Conservation (phyloP, 2,329 filamentous ascomycete species). For the Trichoderma pleuroti region DNA sequence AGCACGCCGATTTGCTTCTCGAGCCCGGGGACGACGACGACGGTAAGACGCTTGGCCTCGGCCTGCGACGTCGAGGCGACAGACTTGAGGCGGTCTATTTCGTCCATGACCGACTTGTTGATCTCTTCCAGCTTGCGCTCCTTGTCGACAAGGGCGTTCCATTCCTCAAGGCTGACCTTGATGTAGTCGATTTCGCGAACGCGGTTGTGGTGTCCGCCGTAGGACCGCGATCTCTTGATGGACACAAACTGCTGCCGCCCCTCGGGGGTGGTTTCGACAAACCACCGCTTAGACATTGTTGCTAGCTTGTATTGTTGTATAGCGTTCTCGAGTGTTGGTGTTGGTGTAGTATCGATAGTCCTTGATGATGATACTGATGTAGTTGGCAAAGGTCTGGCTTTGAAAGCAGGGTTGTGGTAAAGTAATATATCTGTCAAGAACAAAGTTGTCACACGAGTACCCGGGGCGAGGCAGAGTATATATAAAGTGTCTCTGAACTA, state of each 20-base stretch:
- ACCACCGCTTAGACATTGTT: conserved; percentile 37
- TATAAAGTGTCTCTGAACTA: conserved; percentile 13
- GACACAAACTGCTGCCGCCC: conserved; percentile 38
- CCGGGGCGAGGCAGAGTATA: neutral
- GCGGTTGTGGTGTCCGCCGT: conserved; percentile 32
- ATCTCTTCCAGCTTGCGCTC: conserved; percentile 36
- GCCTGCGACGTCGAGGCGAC: conserved; percentile 35
- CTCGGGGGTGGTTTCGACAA: conserved; percentile 34
- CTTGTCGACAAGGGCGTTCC: conserved; percentile 36
- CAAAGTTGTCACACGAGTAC: neutral
- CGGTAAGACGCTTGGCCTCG: conserved; percentile 34
- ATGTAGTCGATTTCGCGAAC: conserved; percentile 35
- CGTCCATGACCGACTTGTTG: conserved; percentile 33
- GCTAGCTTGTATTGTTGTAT: neutral
- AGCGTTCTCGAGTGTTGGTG: neutral
- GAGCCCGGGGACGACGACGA: conserved; percentile 36
- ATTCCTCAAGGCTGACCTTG: conserved; percentile 36
- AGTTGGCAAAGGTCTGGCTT: neutral
- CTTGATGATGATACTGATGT: neutral
- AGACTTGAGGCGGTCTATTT: conserved; percentile 35
- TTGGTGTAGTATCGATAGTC: conserved; percentile 6
- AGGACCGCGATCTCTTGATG: conserved; percentile 39
- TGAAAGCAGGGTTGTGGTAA: neutral
- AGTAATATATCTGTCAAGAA: neutral
- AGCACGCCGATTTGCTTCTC: conserved; percentile 37